Evolutionary conservation across 1,284 basidiomycete genomes (phyloP).

Genomic region (Volvariella surrecta): DNA sequence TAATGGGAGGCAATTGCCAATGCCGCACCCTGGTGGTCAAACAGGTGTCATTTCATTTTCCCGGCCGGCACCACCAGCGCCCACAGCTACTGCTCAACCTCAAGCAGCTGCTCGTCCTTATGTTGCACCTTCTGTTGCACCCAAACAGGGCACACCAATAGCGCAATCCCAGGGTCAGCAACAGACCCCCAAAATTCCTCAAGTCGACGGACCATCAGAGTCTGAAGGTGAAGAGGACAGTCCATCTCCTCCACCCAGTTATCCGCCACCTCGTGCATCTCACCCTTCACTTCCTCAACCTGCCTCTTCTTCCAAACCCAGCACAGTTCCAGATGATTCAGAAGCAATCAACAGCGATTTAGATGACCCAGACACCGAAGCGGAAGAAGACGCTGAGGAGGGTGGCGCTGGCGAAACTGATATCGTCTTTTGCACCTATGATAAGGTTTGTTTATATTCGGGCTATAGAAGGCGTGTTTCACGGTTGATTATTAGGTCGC

Average conservation of each 20-base stretch:
- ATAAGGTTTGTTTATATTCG: conserved; percentile 62
- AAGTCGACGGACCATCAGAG: conserved; percentile 54
- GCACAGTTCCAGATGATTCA: conserved; percentile 36
- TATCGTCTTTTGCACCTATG: conserved; percentile 97
- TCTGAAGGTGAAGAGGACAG: conserved; percentile 51
- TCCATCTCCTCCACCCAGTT: conserved; percentile 48
- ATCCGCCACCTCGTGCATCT: conserved; percentile 53
- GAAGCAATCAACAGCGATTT: conserved; percentile 96
- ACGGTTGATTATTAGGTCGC: conserved; percentile 57
- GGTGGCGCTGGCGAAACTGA: conserved; percentile 71
- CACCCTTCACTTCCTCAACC: conserved; percentile 55
- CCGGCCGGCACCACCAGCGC: conserved; percentile 15
- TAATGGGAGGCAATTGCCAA: conserved; percentile 26
- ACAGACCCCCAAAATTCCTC: conserved; percentile 48
- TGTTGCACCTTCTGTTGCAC: conserved; percentile 21
- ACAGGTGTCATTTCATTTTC: conserved; percentile 46
- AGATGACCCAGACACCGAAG: conserved; percentile 87
- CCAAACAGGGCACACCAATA: conserved; percentile 6
- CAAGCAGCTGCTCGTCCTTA: conserved; percentile 23
- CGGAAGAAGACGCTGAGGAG: conserved; percentile 62
- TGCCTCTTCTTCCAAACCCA: conserved; percentile 21
- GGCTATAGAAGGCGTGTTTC: background rate
- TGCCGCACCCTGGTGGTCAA: conserved; percentile 44
- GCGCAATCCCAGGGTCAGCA: conserved; percentile 8
- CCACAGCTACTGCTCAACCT: conserved; percentile 12